Percentiles rank a stretch among this genome's conserved stretches.
Conservation (phyloP, 139 green algal species). For the Chlorokybus atmophyticus region DNA sequence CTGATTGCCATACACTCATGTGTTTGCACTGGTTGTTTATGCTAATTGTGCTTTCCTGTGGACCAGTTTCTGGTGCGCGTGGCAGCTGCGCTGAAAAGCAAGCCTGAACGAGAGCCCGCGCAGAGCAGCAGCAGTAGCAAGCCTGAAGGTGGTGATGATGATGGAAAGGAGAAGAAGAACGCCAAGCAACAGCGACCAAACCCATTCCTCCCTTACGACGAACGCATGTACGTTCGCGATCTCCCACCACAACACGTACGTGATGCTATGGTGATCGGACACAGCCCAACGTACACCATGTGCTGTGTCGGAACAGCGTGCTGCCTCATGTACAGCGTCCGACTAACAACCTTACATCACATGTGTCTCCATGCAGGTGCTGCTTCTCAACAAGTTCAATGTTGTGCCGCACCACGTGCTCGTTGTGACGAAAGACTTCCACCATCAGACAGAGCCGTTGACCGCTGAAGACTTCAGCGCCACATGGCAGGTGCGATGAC, state of each 20-base stretch:
- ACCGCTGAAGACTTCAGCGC: neutral
- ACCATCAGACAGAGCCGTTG: conserved; percentile 1
- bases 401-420: conserved; percentile 7
- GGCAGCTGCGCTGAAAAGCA: neutral
- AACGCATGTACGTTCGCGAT: neutral
- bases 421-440: conserved; percentile 7
- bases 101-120: neutral
- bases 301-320: no score
- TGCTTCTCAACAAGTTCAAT: conserved; percentile 17
- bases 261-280: no score
- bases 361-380: neutral
- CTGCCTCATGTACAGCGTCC: neutral
- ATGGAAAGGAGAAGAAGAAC: neutral
- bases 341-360: neutral
- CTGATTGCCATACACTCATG: no score
- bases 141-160: neutral
- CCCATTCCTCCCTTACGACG: conserved; percentile 7
- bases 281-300: no score
- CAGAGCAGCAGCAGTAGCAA: neutral
- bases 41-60: no score
- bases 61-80: conserved; percentile 3
- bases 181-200: neutral
- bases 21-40: no score
- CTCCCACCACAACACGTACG: neutral
- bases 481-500: conserved; percentile 5